A percentile compares a stretch with the other conserved stretches of the same genome.
Evolutionary conservation across 202 grass and related monocot genomes (phyloP).

Genomic region (Zizania palustris): DNA sequence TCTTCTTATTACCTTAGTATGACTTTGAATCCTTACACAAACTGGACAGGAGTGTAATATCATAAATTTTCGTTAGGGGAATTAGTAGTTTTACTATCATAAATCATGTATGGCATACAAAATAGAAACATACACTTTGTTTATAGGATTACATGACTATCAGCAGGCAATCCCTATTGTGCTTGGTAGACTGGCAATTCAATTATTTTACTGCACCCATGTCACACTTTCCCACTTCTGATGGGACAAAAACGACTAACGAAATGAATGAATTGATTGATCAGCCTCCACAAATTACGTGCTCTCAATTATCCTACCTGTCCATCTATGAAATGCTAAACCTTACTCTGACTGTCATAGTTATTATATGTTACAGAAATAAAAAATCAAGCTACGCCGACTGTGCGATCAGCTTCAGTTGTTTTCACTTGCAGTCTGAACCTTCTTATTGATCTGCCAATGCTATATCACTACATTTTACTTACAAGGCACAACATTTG

Average conservation of each 20-base stretch:
- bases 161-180: background rate
- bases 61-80: background rate
- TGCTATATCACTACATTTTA: background rate
- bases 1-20: constrained; percentile 10
- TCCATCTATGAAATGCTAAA: constrained; percentile 3
- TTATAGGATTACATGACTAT: background rate
- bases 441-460: background rate
- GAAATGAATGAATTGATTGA: background rate
- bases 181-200: background rate
- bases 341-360: background rate
- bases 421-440: background rate
- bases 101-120: constrained; percentile 18
- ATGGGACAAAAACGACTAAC: background rate
- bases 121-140: constrained; percentile 1
- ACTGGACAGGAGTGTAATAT: background rate
- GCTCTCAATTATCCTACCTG: background rate
- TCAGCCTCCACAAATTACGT: background rate
- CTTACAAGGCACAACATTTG: background rate
- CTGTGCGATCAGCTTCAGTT: background rate
- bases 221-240: background rate
- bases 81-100: constrained; percentile 19
- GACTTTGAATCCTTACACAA: constrained; percentile 13
- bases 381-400: background rate
- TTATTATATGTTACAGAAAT: background rate
- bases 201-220: background rate